Base-by-base conservation (phyloP, 495 filamentous ascomycete genomes). In the Penicillium steckii region DNA sequence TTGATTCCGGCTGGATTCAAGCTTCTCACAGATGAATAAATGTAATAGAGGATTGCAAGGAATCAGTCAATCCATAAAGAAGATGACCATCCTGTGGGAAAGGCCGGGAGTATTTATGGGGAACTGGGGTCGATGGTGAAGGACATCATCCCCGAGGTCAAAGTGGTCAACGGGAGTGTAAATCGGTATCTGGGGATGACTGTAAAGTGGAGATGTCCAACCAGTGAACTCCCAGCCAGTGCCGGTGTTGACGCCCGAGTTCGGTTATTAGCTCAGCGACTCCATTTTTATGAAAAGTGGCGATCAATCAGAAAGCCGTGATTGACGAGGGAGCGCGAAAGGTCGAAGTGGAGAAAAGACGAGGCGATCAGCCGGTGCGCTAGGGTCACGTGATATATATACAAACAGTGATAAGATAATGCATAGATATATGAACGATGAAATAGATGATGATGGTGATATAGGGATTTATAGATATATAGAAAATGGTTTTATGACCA, bases 131-230 rank as follows among this genome's bases (percentile, higher is more conserved):
- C 23, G 19, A 21, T 15, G 23, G 44, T 19, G n/a, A 32, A 22
- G 18, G 52, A 18, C 17, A 41, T 27, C 35, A 56, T 65, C 62
- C 67, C 69, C 69, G 69, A 72, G 69, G 69, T 63, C 60, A 62
- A 53, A 42, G 26, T 22, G 26, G 21, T 10, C 21, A 23, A 56
- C 61, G 64, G 69, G 60, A 61, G 43, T 56, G 56, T n/a, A 60
- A 38, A 56, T 61, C 66, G 65, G 69, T 64, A 68, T 66, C 58
- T 68, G 60, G 57, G 51, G 61, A 57, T 42, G 48, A 17, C 27
- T 45, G 27, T 33, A 22, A 13, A 38, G 52, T 55, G 52, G 52
- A 15, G 33, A 37, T 15, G 15, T 8, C 33, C 4, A 55, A 24
- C 46, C 40, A 33, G 38, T 23, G 18, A 41, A n/a, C 38, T 10